Evolutionary conservation across 2,329 filamentous ascomycete species (phyloP).

Genomic region (Beauveria sp.): DNA sequence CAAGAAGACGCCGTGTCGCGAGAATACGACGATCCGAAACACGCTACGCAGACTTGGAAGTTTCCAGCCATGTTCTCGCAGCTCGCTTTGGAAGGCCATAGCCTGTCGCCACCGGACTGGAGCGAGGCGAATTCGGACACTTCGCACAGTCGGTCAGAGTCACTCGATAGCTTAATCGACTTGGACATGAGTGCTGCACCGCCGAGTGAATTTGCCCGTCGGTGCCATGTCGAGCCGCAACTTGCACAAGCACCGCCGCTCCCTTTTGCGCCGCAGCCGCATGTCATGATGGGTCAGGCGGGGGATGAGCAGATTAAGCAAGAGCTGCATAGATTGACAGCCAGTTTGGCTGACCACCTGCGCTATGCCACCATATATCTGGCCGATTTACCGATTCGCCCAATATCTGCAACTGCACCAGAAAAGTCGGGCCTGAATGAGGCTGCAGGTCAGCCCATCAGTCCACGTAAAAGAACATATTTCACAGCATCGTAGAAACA

Average conservation of each 20-base stretch:
- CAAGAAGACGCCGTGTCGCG: slow-evolving; percentile 47
- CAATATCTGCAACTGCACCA: background rate
- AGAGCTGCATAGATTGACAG: background rate
- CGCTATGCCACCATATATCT: background rate
- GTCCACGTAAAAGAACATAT: background rate
- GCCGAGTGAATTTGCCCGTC: background rate
- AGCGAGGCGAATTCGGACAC: slow-evolving; percentile 19
- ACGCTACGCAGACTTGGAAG: slow-evolving; percentile 49
- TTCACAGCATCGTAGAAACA: background rate
- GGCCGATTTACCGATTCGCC: background rate
- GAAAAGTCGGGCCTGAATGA: background rate
- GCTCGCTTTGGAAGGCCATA: slow-evolving; percentile 12
- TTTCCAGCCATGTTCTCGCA: slow-evolving; percentile 44
- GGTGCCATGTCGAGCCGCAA: background rate
- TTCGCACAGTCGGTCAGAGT: background rate
- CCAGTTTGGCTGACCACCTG: background rate
- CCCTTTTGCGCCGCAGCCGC: background rate
- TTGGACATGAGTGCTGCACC: background rate
- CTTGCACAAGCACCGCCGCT: background rate
- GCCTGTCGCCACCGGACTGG: slow-evolving; percentile 14
- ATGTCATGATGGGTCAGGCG: background rate
- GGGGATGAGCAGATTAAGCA: background rate
- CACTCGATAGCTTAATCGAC: background rate
- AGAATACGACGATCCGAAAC: slow-evolving; percentile 36
- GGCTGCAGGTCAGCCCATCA: background rate